A percentile compares a stretch with the other conserved stretches of the same genome.
phyloP scores from a whole-genome alignment of 139 green algal species.

The Deuterostichococcus epilithicus region DNA sequence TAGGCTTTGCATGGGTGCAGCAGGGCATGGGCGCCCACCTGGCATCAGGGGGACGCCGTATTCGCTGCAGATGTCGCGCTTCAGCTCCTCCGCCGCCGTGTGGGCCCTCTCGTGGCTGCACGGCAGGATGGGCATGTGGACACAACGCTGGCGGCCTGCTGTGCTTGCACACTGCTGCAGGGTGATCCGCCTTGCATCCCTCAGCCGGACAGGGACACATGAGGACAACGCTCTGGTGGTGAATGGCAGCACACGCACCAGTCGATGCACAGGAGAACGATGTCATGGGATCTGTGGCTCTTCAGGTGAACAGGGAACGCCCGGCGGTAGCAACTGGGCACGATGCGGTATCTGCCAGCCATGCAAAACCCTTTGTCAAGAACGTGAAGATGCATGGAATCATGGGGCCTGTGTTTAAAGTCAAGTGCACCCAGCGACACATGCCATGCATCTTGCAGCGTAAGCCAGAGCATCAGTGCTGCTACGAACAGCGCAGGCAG shows the following conservation, averaged over 20 bases:
- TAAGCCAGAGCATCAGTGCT: no score
- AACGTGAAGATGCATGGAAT: not conserved
- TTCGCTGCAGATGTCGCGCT: constrained; percentile 51
- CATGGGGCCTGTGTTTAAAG: not conserved
- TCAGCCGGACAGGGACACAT: no score
- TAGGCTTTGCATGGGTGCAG: not conserved
- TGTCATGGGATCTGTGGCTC: constrained; percentile 73
- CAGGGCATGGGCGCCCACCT: not conserved
- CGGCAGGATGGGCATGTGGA: not conserved
- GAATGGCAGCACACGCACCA: constrained; percentile 43
- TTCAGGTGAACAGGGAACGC: constrained; percentile 68
- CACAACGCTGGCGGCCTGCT: no score
- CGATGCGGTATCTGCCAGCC: constrained; percentile 43
- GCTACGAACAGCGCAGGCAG: no score
- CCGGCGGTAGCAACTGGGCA: constrained; percentile 45
- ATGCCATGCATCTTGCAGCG: not conserved
- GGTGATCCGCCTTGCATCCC: no score
- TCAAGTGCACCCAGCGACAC: no score
- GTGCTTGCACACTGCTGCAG: no score
- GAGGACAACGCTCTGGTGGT: no score
- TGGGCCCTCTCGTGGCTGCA: constrained; percentile 32
- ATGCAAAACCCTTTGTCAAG: not conserved
- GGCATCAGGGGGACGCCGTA: constrained; percentile 56
- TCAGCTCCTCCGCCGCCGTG: constrained; percentile 54
- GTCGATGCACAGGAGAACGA: constrained; percentile 78